Evolutionary conservation across 306 rosid species (phyloP).

Genomic region (Calophaca sinica): DNA sequence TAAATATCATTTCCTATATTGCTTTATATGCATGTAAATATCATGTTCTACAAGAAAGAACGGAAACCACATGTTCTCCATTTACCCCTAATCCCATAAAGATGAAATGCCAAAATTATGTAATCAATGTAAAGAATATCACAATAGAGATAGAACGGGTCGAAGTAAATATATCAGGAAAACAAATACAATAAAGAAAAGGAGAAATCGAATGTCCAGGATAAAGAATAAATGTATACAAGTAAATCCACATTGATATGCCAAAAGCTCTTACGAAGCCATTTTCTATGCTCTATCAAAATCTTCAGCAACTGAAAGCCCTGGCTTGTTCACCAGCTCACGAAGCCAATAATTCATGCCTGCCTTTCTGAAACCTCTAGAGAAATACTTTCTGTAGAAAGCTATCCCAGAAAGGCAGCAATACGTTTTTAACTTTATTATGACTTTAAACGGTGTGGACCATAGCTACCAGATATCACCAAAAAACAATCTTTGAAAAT

Average conservation of each 20-base stretch:
- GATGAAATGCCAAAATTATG: conserved; percentile 38
- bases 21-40: conserved; percentile 9
- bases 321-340: conserved; percentile 52
- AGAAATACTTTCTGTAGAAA: conserved; percentile 46
- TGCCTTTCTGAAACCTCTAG: conserved; percentile 46
- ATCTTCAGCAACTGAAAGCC: conserved; percentile 57
- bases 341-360: conserved; percentile 51
- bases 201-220: conserved; percentile 40
- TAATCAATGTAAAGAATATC: conserved; percentile 52
- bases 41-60: conserved; percentile 16
- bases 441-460: conserved; percentile 48
- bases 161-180: conserved; percentile 40
- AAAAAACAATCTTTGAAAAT: conserved; percentile 48
- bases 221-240: conserved; percentile 48
- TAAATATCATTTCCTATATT: background rate
- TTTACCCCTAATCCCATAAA: conserved; percentile 35
- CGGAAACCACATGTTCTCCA: conserved; percentile 4
- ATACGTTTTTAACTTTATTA: conserved; percentile 48
- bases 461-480: conserved; percentile 51
- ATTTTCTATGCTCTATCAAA: conserved; percentile 55
- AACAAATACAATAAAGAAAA: conserved; percentile 29
- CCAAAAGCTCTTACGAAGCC: conserved; percentile 42
- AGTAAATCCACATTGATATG: conserved; percentile 46
- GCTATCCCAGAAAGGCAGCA: conserved; percentile 51
- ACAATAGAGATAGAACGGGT: conserved; percentile 31